Evolutionary conservation across 495 filamentous ascomycete species (phyloP), one percentile per base, ranked within the genome.

Genomic region (Penicillium silybi): DNA sequence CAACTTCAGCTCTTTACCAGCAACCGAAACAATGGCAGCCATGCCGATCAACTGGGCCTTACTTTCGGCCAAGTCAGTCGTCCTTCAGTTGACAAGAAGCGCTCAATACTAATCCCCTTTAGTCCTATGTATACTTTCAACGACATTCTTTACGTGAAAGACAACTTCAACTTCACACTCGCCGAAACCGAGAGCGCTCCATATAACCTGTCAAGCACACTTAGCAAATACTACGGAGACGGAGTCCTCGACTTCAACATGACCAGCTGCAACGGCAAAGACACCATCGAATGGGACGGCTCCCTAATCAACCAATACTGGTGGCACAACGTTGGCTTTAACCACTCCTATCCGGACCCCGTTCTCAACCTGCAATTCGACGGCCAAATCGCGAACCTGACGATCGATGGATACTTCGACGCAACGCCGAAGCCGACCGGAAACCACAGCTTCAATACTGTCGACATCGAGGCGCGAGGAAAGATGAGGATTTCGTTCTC

Each of bases 101-200:
- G 9, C 25, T 39, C n/a, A 17, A 39, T 6, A 16, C 18, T 17
- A 39, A 16, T 17, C 7, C 37, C 37, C 18, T 11, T 1, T 13
- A 19, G 43, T 10, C n/a, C 25, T 15, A 32, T 29, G 17, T 37
- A 48, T 26, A 25, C 19, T 15, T 48, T 25, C n/a, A 26, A 48
- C 25, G 7, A 23, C 35, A 23, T 23, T 16, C 19, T 35, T 7
- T 35, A 35, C 7, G 35, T 38, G 9, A 35, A n/a, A n/a, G 35
- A 48, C 25, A 10, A 18, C 9, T 48, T 48, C 22, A 48, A 48
- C 18, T 25, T 40, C 35, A 48, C 34, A 22, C 46, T 48, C 13
- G 32, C 35, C 6, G 23, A 40, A 9, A 48, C 46, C 8, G 19
- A 16, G n/a, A 27, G 17, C 6, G 46, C 46, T 3, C 46, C 46